Base-by-base conservation (phyloP, 345 rosid genomes). In the Lumnitzera racemosa region DNA sequence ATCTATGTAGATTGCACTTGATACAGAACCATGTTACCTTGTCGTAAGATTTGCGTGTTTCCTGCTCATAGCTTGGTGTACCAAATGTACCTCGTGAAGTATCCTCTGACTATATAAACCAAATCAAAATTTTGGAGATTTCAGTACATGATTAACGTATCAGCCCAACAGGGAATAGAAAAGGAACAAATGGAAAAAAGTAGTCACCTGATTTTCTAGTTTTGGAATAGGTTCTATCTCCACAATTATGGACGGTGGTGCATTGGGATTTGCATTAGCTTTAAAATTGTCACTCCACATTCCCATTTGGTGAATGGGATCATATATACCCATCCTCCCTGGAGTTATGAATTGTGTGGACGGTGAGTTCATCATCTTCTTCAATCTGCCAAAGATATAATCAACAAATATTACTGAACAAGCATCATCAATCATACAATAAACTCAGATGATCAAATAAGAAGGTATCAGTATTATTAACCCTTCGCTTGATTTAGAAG, bases 241-340 rank as follows among this genome's bases (percentile, higher is more conserved):
- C 51, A 79, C 61, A 17, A 84, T 65, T 65, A 86, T 62, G 56
- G 95, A 68, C 64, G 74, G 48, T 17, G 87, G 70, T 15, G 73
- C 49, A 61, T 66, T 74, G 46, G 79, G 79, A 78, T 70, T 74
- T 61, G 76, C 82, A 65, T 75, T 76, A 55, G 62, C 74, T 70
- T 70, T 89, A 62, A 81, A 89, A 57, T 56, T 82, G 66, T 84
- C 97, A 67, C 78, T 96, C 97, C 99, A 89, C 80, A 84, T 84
- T 63, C 91, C 75, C 46, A 87, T 73, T 68, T 80, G 96, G 74
- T 80, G 83, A 53, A 86, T 71, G 51, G 83, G 76, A 61, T 90
- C 91, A 70, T 94, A 87, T 23, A 87, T 75, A n/a, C 72, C 82
- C 78, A 88, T 73, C 76, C 91, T 75, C 74, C 81, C 81, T 46